A percentile compares a stretch with the other conserved stretches of the same genome.
These are phyloP conservation scores for Aspergillus ostianus DNA, from an alignment of 495 filamentous ascomycete genomes.

Conservation along the genomic window DNA sequence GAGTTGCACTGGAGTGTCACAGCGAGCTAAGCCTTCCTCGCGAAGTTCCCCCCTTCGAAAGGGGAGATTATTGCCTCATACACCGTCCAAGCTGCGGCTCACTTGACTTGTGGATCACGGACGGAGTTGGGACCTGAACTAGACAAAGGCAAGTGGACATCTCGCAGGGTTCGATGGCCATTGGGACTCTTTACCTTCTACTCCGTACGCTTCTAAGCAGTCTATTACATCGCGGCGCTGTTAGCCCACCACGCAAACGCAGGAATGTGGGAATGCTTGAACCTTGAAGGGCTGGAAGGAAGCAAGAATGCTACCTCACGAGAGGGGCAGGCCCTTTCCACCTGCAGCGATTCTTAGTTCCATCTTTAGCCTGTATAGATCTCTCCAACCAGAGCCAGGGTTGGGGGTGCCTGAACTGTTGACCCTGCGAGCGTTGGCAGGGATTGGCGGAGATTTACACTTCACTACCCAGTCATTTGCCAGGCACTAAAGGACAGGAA, in stretches of 20 bases:
- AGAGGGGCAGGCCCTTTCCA: not conserved
- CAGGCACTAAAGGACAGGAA: not conserved
- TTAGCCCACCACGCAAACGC: not conserved
- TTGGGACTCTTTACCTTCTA: not conserved
- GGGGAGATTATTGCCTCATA: slow-evolving; percentile 8
- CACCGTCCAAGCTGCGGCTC: slow-evolving; percentile 17
- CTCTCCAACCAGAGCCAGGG: slow-evolving; percentile 9
- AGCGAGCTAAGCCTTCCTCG: slow-evolving; percentile 6
- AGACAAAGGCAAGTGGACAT: not conserved
- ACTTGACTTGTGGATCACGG: slow-evolving; percentile 8
- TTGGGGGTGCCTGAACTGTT: slow-evolving; percentile 1
- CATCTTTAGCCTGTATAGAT: slow-evolving; percentile 8
- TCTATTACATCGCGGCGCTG: not conserved
- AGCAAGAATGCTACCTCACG: slow-evolving; percentile 10
- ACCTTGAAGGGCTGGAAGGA: slow-evolving; percentile 5
- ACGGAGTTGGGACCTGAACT: not conserved
- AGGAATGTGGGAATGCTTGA: slow-evolving; percentile 12
- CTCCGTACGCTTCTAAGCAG: not conserved
- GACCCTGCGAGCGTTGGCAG: not conserved
- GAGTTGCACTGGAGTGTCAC: slow-evolving; percentile 1
- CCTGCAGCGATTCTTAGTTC: slow-evolving; percentile 5
- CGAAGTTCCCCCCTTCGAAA: slow-evolving; percentile 10
- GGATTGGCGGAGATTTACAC: slow-evolving; percentile 1
- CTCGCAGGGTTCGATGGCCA: not conserved
- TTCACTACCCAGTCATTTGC: not conserved